These are phyloP conservation scores for Nothophytophthora sp. DNA, from an alignment of 352 stramenopile species.

Conservation along the genomic window DNA sequence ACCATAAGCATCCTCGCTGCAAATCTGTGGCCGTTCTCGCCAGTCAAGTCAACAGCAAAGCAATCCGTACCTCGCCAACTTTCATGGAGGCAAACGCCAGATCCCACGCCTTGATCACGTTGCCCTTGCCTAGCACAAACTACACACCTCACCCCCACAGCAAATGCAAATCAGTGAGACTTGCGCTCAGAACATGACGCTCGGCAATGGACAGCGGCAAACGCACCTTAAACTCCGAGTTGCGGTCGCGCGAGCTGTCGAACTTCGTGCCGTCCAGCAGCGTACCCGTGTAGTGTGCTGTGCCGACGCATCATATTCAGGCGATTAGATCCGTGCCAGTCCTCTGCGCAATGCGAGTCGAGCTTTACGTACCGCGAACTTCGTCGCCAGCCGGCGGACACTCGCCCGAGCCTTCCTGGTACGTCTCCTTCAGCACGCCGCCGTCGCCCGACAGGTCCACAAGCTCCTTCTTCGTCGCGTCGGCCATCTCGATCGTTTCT, in stretches of 20 bases:
- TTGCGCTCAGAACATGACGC: too few relatives aligned
- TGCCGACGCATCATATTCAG: background rate
- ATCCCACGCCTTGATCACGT: conserved; percentile 91
- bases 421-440: conserved; percentile 92
- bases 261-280: conserved; percentile 95
- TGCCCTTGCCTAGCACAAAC: conserved; percentile 87
- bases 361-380: conserved; percentile 59
- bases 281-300: conserved; percentile 96
- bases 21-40: background rate
- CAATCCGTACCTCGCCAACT: conserved; percentile 90
- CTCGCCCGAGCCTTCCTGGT: conserved; percentile 88
- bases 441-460: conserved; percentile 88
- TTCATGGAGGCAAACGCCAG: conserved; percentile 94
- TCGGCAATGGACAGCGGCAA: background rate
- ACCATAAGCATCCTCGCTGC: background rate
- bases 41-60: background rate
- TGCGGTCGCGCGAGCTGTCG: conserved; percentile 91
- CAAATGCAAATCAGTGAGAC: background rate
- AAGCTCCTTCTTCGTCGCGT: conserved; percentile 35
- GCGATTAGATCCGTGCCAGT: conserved; percentile 4
- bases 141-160: conserved; percentile 6
- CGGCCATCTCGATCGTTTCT: conserved; percentile 23
- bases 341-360: background rate
- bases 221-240: conserved; percentile 79
- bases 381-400: conserved; percentile 76